These are phyloP conservation scores for Rhynchospora pubera DNA, from an alignment of 176 grass and related monocot genomes.

Conservation along the genomic window DNA sequence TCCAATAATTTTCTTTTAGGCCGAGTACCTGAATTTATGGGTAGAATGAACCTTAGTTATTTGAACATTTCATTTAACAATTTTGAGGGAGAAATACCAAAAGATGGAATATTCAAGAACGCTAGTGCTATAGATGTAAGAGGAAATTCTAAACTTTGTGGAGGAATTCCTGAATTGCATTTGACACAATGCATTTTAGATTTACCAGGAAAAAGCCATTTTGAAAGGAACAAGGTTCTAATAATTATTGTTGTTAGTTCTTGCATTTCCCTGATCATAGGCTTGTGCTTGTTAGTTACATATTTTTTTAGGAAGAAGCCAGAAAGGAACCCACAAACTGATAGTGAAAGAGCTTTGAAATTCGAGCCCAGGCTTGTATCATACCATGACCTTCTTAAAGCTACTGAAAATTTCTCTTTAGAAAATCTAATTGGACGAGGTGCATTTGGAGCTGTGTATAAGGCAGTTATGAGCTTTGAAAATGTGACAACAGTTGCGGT, in stretches of 20 bases:
- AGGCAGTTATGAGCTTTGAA: conserved; percentile 15
- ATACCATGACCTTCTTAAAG: conserved; percentile 32
- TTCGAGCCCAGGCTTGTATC: conserved; percentile 15
- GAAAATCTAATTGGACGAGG: conserved; percentile 23
- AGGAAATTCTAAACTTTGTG: conserved; percentile 28
- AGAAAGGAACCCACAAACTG: neutral
- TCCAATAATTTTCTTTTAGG: conserved; percentile 20
- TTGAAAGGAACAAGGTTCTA: too few relatives aligned
- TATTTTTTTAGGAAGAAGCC: neutral
- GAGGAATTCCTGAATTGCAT: conserved; percentile 26
- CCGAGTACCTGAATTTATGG: conserved; percentile 12
- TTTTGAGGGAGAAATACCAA: conserved; percentile 17
- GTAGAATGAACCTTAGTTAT: neutral
- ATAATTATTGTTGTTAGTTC: neutral
- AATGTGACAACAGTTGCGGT: conserved; percentile 20
- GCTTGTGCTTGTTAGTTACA: neutral
- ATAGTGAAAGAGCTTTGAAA: neutral
- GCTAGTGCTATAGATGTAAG: neutral
- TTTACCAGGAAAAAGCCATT: too few relatives aligned
- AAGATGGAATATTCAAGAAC: conserved; percentile 19
- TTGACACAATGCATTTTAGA: neutral
- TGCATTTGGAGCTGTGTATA: neutral
- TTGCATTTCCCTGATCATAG: neutral
- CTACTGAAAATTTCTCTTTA: conserved; percentile 31
- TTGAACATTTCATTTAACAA: conserved; percentile 31